Evolutionary conservation across 495 filamentous ascomycete genomes (phyloP), one percentile per base, ranked within the genome.

Genomic region (Trypethelium eluteriae): DNA sequence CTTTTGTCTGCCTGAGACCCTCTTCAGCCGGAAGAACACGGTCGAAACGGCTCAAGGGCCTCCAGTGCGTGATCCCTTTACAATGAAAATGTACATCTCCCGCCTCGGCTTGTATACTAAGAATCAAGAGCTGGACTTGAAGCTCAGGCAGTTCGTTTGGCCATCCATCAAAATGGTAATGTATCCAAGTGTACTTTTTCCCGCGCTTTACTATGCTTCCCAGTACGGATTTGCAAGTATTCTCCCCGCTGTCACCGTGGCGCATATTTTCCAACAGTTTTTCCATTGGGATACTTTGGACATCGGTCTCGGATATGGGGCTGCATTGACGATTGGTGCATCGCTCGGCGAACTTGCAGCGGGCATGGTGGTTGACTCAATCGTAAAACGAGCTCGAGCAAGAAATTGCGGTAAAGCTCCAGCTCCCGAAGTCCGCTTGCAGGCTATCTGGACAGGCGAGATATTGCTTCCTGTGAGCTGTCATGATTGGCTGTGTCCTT

Each of bases 1-100:
- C 47, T 63, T 67, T 59, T 70, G 50, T 49, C 36, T 70, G n/a
- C 68, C 68, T 32, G 68, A 70, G 47, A 70, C 68, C 16, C 56
- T 70, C 6, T 70, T 67, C 36, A 32, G 14, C 25, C 68, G 68
- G 34, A 32, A 59, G 34, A 44, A 9, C 0, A 49, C 47, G 0
- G 34, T 12, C 39, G 25, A 39, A 32, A 46, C 53, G 46, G 18
- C 14, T 34, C 39, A 59, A 32, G 6, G 44, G 35, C 18, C 65
- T 36, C 9, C n/a, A 32, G 47, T 64, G 36, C 32, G 35, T 35
- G 7, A 46, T 34, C 66, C 14, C 2, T 36, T 59, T 7, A 59
- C 5, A 7, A 7, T 59, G 11, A 59, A 59, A 59, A 57, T 25
- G 2, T 63, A 62, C 34, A 18, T 67, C 0, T 62, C 62, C 10